Percentiles rank a stretch among this genome's conserved stretches.
Conservation (phyloP, 139 green algal genomes). For the Limnomonas spitsbergensis region DNA sequence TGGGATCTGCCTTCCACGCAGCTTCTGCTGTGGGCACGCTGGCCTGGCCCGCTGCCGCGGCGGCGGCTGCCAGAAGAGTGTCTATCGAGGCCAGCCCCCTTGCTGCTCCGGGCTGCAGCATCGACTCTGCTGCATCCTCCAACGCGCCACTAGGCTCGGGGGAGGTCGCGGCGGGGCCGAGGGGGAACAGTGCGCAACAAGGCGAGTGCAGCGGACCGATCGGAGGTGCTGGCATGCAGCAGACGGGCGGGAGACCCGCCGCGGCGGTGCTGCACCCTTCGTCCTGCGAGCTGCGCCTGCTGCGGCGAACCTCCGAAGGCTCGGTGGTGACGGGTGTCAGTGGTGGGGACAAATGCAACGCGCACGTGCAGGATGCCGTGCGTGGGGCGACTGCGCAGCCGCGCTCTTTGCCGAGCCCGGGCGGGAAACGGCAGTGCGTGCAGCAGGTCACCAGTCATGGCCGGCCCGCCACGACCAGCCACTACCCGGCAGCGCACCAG, state of each 20-base stretch:
- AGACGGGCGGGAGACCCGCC: too few species aligned
- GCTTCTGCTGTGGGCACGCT: too few species aligned
- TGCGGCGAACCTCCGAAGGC: background rate
- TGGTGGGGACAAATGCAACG: too few species aligned
- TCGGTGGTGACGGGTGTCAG: background rate
- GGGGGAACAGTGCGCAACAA: too few species aligned
- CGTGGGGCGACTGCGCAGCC: too few species aligned
- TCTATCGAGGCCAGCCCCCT: background rate
- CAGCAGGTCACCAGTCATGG: too few species aligned
- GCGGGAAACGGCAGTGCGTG: background rate
- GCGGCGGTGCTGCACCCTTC: background rate
- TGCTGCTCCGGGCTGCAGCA: background rate
- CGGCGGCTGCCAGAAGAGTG: background rate
- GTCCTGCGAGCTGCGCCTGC: background rate
- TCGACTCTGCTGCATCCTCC: slow-evolving; percentile 2
- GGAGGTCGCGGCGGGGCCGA: background rate
- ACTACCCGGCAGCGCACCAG: too few species aligned
- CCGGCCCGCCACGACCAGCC: background rate
- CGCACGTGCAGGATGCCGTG: too few species aligned
- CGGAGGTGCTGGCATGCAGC: too few species aligned
- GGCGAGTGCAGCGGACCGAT: too few species aligned
- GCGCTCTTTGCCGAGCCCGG: too few species aligned
- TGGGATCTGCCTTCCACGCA: too few species aligned
- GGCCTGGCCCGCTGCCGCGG: background rate
- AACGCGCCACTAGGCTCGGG: background rate